Evolutionary conservation across 108 stramenopile genomes (phyloP).

Genomic region (Hondaea fermentalgiana): DNA sequence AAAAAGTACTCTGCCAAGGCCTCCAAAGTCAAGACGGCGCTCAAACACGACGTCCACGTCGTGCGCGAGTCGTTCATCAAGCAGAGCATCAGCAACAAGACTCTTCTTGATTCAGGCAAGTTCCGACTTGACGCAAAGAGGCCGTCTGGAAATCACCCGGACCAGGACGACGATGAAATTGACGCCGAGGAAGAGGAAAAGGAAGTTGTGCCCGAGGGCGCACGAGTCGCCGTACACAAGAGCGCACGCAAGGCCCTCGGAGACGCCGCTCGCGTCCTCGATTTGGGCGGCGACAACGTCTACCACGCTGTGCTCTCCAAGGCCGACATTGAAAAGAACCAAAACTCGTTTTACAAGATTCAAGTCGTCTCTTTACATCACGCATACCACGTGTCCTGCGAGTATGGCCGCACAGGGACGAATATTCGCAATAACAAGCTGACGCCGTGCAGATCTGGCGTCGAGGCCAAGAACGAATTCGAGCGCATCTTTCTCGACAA

Average conservation of each 20-base stretch:
- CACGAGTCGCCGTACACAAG: neutral
- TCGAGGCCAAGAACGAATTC: neutral
- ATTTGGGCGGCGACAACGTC: neutral
- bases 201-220: neutral
- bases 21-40: neutral
- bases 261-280: neutral
- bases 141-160: neutral
- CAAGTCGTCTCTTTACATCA: neutral
- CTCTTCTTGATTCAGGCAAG: neutral
- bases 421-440: neutral
- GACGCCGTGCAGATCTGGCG: neutral
- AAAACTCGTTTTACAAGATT: neutral
- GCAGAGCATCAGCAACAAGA: neutral
- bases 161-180: neutral
- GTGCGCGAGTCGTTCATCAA: neutral
- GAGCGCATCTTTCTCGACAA: neutral
- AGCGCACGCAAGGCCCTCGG: neutral
- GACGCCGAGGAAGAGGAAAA: neutral
- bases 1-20: neutral
- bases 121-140: neutral
- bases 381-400: neutral
- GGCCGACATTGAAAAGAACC: neutral
- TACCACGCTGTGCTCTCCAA: neutral
- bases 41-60: neutral
- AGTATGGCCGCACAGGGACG: neutral